These are phyloP conservation scores for Penicillium sclerotigenum DNA, from an alignment of 2,329 filamentous ascomycete species.

Conservation along the genomic window DNA sequence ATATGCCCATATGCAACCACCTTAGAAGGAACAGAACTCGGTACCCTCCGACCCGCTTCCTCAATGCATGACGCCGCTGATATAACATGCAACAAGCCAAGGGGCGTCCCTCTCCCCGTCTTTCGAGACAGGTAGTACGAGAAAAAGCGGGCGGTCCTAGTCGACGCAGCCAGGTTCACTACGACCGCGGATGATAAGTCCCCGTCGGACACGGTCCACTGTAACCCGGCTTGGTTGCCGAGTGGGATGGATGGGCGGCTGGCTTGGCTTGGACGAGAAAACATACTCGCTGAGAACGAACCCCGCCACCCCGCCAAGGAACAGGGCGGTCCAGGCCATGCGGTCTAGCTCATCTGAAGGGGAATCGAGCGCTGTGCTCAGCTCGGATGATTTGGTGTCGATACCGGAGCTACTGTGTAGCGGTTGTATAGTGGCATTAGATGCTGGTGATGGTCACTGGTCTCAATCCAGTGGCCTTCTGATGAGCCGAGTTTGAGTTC, in stretches of 20 bases:
- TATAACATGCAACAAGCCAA: conserved; percentile 30
- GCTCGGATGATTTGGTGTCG: background rate
- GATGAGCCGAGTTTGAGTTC: conserved; percentile 29
- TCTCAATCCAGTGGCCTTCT: conserved; percentile 38
- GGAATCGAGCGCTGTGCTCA: background rate
- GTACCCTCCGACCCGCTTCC: conserved; percentile 3
- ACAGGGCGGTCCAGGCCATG: conserved; percentile 21
- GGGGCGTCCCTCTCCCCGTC: conserved; percentile 13
- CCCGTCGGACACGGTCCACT: conserved; percentile 32
- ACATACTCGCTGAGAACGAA: conserved; percentile 34
- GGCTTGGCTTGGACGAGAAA: conserved; percentile 28
- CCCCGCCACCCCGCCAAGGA: conserved; percentile 29
- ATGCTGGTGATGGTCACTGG: conserved; percentile 35
- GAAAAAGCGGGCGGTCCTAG: conserved; percentile 31
- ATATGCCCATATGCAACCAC: conserved; percentile 10
- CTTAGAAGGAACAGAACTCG: conserved; percentile 4
- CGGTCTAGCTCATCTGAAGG: conserved; percentile 18
- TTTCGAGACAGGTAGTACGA: conserved; percentile 25
- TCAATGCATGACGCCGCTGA: conserved; percentile 14
- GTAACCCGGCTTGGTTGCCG: conserved; percentile 5
- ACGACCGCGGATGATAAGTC: conserved; percentile 37
- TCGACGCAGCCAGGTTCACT: conserved; percentile 30
- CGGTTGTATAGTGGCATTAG: conserved; percentile 49
- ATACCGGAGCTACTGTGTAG: conserved; percentile 28
- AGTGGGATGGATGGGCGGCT: conserved; percentile 16